These are phyloP conservation scores for Coniochaeta hoffmannii DNA, from an alignment of 2,329 filamentous ascomycete species.

Conservation along the genomic window DNA sequence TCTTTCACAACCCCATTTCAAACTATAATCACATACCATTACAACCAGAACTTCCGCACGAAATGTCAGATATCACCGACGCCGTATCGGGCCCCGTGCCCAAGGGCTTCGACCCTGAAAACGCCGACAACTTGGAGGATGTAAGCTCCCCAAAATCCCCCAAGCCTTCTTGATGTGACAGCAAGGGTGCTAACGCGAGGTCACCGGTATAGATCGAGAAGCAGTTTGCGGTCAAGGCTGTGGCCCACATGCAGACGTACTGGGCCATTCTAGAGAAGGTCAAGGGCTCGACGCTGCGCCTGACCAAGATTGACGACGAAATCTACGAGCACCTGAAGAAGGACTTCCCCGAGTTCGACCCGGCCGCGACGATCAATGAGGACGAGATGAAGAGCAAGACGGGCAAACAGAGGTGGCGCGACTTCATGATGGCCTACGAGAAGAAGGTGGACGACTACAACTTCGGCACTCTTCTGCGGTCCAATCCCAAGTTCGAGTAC, in stretches of 20 bases:
- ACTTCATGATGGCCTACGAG: constrained; percentile 90
- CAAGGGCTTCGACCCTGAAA: constrained; percentile 52
- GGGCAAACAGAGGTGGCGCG: constrained; percentile 91
- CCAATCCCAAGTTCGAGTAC: constrained; percentile 74
- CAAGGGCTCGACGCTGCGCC: constrained; percentile 76
- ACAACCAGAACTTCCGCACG: neutral
- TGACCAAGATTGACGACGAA: constrained; percentile 92
- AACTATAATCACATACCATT: neutral
- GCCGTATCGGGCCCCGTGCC: constrained; percentile 26
- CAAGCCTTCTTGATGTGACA: constrained; percentile 2
- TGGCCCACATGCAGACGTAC: constrained; percentile 95
- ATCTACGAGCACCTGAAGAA: constrained; percentile 83
- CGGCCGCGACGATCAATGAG: constrained; percentile 73
- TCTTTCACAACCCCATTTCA: neutral
- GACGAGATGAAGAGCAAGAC: constrained; percentile 95
- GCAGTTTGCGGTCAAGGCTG: constrained; percentile 97
- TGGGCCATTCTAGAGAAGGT: constrained; percentile 92
- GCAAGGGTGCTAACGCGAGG: constrained; percentile 7
- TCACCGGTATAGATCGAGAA: constrained; percentile 80
- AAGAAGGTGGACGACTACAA: constrained; percentile 96
- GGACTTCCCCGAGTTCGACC: constrained; percentile 91
- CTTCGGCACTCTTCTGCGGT: constrained; percentile 89
- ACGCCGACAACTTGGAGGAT: constrained; percentile 48
- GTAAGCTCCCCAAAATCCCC: constrained; percentile 27
- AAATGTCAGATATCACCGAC: neutral